These are phyloP conservation scores for Metschnikowia amazonensis DNA, from an alignment of 805 yeast genomes.

Conservation along the genomic window DNA sequence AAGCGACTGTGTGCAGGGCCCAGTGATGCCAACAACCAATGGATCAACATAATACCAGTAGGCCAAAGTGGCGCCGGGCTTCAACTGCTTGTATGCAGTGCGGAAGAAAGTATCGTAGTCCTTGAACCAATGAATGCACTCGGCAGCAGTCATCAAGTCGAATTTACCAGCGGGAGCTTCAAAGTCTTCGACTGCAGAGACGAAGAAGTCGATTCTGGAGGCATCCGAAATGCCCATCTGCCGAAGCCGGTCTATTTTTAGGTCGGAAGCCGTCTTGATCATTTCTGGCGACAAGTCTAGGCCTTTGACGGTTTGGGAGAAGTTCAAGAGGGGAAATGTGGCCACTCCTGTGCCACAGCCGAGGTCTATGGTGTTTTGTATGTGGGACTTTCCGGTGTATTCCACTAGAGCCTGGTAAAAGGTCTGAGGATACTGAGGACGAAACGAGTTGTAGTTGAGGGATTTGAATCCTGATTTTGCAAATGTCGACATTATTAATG, in stretches of 20 bases:
- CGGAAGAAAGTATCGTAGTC: conserved; percentile 15
- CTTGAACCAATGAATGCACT: conserved; percentile 22
- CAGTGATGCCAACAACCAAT: conserved; percentile 26
- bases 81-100: conserved; percentile 12
- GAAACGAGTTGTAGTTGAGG: conserved; percentile 28
- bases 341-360: conserved; percentile 59
- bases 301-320: conserved; percentile 39
- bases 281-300: conserved; percentile 46
- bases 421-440: conserved; percentile 40
- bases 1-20: conserved; percentile 16
- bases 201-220: conserved; percentile 27
- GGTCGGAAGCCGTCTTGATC: conserved; percentile 41
- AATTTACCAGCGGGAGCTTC: conserved; percentile 17
- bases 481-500: conserved; percentile 15
- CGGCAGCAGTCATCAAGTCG: conserved; percentile 20
- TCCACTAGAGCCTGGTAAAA: conserved; percentile 30
- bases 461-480: conserved; percentile 15
- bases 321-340: conserved; percentile 39
- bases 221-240: conserved; percentile 25
- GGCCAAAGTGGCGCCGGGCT: conserved; percentile 19
- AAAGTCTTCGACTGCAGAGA: conserved; percentile 34
- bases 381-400: conserved; percentile 22
- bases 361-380: conserved; percentile 31
- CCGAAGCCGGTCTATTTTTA: conserved; percentile 22
- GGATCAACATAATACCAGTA: conserved; percentile 28